A percentile compares a stretch with the other conserved stretches of the same genome.
Conservation (phyloP, 805 yeast genomes). For the Maudiozyma bulderi region DNA sequence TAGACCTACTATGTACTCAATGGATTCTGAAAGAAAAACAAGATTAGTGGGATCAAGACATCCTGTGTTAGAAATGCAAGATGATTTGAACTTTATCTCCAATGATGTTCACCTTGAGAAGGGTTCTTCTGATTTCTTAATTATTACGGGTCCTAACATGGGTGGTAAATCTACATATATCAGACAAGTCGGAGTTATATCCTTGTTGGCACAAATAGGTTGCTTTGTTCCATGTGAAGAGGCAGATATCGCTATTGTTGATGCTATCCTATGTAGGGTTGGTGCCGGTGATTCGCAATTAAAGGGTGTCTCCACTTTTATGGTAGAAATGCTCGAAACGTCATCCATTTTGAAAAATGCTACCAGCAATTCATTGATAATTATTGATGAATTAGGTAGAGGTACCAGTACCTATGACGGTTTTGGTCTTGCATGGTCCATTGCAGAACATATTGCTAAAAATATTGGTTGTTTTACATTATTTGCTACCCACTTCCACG, state of each 20-base stretch:
- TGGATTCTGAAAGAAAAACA: slow-evolving; percentile 40
- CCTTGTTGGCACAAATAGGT: slow-evolving; percentile 82
- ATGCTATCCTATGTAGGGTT: slow-evolving; percentile 90
- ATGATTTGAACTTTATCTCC: slow-evolving; percentile 80
- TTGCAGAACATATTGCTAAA: slow-evolving; percentile 72
- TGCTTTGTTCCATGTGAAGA: slow-evolving; percentile 74
- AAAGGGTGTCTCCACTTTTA: slow-evolving; percentile 93
- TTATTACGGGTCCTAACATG: slow-evolving; percentile 95
- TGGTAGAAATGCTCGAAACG: slow-evolving; percentile 97
- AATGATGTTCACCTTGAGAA: slow-evolving; percentile 70
- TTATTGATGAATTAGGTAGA: slow-evolving; percentile 92
- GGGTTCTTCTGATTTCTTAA: slow-evolving; percentile 54
- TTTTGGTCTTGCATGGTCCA: slow-evolving; percentile 96
- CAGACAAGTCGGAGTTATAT: slow-evolving; percentile 79
- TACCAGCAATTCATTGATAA: slow-evolving; percentile 71
- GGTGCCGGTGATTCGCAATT: slow-evolving; percentile 98
- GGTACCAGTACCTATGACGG: slow-evolving; percentile 82
- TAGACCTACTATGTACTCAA: slow-evolving; percentile 58
- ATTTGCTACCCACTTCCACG: slow-evolving; percentile 98
- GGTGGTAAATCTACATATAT: slow-evolving; percentile 95
- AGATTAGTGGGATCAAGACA: slow-evolving; percentile 73
- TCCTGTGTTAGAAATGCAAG: slow-evolving; percentile 90
- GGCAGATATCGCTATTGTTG: slow-evolving; percentile 77
- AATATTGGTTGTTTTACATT: slow-evolving; percentile 68
- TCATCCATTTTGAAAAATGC: slow-evolving; percentile 86